Conservation (phyloP, 495 filamentous ascomycete species). For the Podospora bellae-mahoneyi region DNA sequence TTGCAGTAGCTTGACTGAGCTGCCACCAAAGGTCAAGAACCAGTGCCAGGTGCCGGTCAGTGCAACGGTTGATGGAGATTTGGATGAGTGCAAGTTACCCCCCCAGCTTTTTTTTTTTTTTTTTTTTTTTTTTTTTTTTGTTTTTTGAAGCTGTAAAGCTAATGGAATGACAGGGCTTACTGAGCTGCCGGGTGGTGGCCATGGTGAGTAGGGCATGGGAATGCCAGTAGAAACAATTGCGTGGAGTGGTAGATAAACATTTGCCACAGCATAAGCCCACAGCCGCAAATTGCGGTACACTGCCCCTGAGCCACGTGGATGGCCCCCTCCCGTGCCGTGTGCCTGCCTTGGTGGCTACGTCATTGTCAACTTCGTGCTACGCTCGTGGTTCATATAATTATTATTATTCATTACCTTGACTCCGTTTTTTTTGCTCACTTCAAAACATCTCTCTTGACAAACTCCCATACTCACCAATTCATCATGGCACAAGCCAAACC, state of each 20-base stretch:
- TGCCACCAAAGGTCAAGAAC: slow-evolving; percentile 7
- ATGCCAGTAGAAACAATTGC: no score
- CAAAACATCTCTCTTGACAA: neutral
- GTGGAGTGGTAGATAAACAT: neutral
- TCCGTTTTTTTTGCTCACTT: neutral
- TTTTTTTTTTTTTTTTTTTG: neutral
- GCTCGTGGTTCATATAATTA: neutral
- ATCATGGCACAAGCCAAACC: neutral
- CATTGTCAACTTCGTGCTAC: neutral
- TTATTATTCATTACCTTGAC: neutral
- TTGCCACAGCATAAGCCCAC: neutral
- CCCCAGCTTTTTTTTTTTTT: no score
- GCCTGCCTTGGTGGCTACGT: neutral
- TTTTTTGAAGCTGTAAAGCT: neutral
- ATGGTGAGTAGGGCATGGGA: neutral
- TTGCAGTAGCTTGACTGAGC: neutral
- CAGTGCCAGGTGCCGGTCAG: neutral
- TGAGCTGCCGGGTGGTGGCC: neutral
- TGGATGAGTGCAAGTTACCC: slow-evolving; percentile 4
- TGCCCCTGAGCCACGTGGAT: neutral
- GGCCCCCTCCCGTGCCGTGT: neutral
- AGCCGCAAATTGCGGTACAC: neutral
- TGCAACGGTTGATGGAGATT: neutral
- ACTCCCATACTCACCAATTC: neutral
- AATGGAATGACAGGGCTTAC: neutral